Evolutionary conservation across 2,329 filamentous ascomycete species (phyloP), one percentile per base, ranked within the genome.

Genomic region (Aspergillus hortae): DNA sequence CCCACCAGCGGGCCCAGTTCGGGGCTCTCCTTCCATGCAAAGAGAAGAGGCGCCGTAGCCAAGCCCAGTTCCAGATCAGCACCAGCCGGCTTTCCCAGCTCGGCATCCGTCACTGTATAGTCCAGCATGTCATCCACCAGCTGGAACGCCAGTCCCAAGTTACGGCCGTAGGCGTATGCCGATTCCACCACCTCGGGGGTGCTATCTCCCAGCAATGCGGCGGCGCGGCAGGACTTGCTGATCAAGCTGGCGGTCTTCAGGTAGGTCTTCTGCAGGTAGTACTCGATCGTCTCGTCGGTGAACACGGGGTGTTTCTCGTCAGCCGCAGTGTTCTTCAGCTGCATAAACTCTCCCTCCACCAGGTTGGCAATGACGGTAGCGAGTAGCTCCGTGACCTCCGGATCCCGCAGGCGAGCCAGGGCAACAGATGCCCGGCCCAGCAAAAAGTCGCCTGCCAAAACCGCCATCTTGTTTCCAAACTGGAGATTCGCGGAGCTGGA

Each of bases 391-490:
- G 91, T 90, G 2, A 99, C 94, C 73, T 99, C 94, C 41, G 92
- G 88, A 67, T 99, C 90, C 30, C 92, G 84, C 53, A 99, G 77
- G 40, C 94, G 85, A 12, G 94, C 94, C 40, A 99, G 81, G 5
- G 92, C 92, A 6, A 97, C 92, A 0, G 94, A 99, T 1, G 94
- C 94, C 47, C 94, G 83, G 4, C 92, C 92, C 2, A 99, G 81
- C 42, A 99, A 77, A 67, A 99, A 99, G 69, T 99, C 94, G n/a
- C 94, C 94, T 0, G 94, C 94, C 59, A 99, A 75, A 2, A 99
- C 92, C 12, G 94, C 92, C 92, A 99, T 97, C 74, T 99, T 99
- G 78, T 99, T 99, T 58, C 94, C 94, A 65, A 97, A 97, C 65
- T 92, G 89, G 56, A 94, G 82, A 70, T 99, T 99, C 30, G 94